A percentile compares a stretch with the other conserved stretches of the same genome.
Evolutionary conservation across 345 rosid species (phyloP).

Genomic region (Lepidium aucheri): DNA sequence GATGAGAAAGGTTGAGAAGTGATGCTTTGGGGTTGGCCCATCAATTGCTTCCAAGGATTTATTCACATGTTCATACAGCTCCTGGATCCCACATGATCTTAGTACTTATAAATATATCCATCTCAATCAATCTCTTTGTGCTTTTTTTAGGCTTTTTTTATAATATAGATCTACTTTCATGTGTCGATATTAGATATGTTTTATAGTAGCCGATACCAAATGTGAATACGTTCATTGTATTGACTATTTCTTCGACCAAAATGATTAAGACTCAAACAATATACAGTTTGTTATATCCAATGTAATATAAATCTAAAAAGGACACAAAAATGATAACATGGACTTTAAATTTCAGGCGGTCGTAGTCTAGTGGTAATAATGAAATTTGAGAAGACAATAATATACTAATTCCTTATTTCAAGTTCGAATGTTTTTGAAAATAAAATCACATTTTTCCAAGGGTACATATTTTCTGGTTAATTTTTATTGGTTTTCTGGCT

Average conservation of each 20-base stretch:
- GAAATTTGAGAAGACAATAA: too few relatives aligned
- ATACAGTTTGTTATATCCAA: background rate
- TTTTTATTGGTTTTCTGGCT: too few relatives aligned
- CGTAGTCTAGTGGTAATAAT: too few relatives aligned
- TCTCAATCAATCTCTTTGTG: background rate
- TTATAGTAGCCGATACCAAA: background rate
- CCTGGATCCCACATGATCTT: slow-evolving; percentile 26
- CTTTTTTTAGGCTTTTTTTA: background rate
- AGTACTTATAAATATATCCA: background rate
- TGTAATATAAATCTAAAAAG: background rate
- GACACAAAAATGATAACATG: background rate
- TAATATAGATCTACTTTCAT: background rate
- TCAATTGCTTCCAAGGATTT: slow-evolving; percentile 30
- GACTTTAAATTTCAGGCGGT: too few relatives aligned
- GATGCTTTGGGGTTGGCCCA: slow-evolving; percentile 30
- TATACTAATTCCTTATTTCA: too few relatives aligned
- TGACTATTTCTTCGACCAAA: background rate
- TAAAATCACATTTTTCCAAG: too few relatives aligned
- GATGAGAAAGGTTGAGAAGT: slow-evolving; percentile 32
- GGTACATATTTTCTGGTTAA: too few relatives aligned
- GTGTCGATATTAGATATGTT: background rate
- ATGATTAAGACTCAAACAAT: background rate
- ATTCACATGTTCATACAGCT: slow-evolving; percentile 30
- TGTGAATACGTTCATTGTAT: background rate
- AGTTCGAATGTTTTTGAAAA: too few relatives aligned